Evolutionary conservation across 495 filamentous ascomycete species (phyloP).

Genomic region (Talaromyces nanjingensis): DNA sequence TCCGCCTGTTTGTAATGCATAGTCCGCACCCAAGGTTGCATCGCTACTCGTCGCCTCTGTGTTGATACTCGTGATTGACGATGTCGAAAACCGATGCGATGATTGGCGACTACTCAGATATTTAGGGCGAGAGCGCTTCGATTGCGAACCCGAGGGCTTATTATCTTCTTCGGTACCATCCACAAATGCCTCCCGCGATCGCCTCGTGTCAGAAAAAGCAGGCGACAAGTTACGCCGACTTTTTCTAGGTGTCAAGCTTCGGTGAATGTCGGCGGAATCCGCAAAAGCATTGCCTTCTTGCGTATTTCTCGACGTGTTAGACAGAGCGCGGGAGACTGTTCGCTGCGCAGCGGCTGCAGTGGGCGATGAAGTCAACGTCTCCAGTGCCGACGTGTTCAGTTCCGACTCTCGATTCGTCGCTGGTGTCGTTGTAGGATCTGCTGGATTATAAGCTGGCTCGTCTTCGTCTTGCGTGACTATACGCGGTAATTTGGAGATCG

Average conservation of each 20-base stretch:
- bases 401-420: slow-evolving; percentile 15
- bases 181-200: slow-evolving; percentile 25
- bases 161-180: slow-evolving; percentile 23
- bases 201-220: slow-evolving; percentile 11
- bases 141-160: slow-evolving; percentile 21
- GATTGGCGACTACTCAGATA: slow-evolving; percentile 66
- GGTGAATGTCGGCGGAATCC: background rate
- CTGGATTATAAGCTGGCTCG: slow-evolving; percentile 16
- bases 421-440: slow-evolving; percentile 17
- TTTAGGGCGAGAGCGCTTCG: slow-evolving; percentile 52
- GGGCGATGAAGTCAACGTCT: slow-evolving; percentile 59
- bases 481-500: slow-evolving; percentile 20
- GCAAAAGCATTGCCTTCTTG: slow-evolving; percentile 12
- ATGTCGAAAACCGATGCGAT: slow-evolving; percentile 72
- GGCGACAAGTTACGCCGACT: slow-evolving; percentile 9
- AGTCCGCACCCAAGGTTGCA: slow-evolving; percentile 71
- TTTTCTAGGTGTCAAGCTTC: slow-evolving; percentile 4
- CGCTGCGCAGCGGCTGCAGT: slow-evolving; percentile 56
- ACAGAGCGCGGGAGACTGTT: slow-evolving; percentile 44
- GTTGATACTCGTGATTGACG: slow-evolving; percentile 60
- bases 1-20: slow-evolving; percentile 77
- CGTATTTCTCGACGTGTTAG: slow-evolving; percentile 30
- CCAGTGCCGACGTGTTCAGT: slow-evolving; percentile 50
- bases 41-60: slow-evolving; percentile 58
- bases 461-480: slow-evolving; percentile 33